Percentiles rank a stretch among this genome's conserved stretches.
Evolutionary conservation across 176 grass and related monocot species (phyloP).

Genomic region (Cenchrus purpureus): DNA sequence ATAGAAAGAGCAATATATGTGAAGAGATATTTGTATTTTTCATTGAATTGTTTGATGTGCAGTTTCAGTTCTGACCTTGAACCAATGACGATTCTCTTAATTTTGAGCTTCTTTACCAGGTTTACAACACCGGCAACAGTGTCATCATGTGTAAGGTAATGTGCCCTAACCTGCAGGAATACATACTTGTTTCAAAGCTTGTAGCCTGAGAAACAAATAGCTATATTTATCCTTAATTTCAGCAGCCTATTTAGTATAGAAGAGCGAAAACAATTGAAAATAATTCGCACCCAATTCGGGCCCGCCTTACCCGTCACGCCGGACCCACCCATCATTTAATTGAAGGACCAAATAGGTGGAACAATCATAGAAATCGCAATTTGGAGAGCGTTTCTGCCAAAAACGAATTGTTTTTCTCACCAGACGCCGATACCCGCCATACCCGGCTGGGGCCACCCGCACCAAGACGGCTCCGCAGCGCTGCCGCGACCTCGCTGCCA

Average conservation of each 20-base stretch:
- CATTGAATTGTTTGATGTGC: not conserved
- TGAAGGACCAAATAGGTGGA: too few relatives aligned
- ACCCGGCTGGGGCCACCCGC: too few relatives aligned
- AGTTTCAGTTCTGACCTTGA: constrained; percentile 53
- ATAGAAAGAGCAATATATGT: constrained; percentile 4
- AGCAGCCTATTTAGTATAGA: not conserved
- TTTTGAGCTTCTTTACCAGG: constrained; percentile 50
- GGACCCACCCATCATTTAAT: too few relatives aligned
- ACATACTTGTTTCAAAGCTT: constrained; percentile 14
- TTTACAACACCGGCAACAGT: constrained; percentile 52
- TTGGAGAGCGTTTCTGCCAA: too few relatives aligned
- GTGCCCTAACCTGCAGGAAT: constrained; percentile 46
- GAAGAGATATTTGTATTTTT: not conserved
- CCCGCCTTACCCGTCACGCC: too few relatives aligned
- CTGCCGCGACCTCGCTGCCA: too few relatives aligned
- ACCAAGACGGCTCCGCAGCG: too few relatives aligned
- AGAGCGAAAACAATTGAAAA: too few relatives aligned
- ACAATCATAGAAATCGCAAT: too few relatives aligned
- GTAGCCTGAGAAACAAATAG: not conserved
- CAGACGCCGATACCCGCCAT: too few relatives aligned
- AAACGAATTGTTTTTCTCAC: too few relatives aligned
- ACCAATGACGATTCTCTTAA: constrained; percentile 53
- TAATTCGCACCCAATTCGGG: too few relatives aligned
- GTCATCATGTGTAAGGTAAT: constrained; percentile 49
- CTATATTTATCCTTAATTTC: constrained; percentile 10